Base-by-base conservation (phyloP, 257 asterid genomes). In the Plantago elongata region DNA sequence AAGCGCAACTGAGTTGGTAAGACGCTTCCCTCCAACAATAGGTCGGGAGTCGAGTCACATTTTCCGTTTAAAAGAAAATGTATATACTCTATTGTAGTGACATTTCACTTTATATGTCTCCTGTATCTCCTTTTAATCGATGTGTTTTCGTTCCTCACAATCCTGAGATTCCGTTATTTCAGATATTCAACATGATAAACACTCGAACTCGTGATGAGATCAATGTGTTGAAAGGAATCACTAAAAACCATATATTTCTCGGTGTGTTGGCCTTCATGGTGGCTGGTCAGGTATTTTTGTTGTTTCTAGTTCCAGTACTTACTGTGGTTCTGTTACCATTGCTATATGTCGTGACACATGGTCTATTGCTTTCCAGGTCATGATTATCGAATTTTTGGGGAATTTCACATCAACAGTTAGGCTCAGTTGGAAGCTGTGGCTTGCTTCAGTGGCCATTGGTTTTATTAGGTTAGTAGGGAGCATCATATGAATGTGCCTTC, bases 191-290 rank as follows among this genome's bases (percentile, higher is more conserved):
- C 63, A 95, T 84, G 69, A 80, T 92, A 43, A 92, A 92, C 76
- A 90, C 97, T 71, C 86, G 99, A 51, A 86, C 89, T 65, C 97
- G 97, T 0, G 97, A 92, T 51, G 86, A 92, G 81, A 69, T 86
- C 7, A 92, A 92, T 76, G 89, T 86, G 13, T 92, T 81, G 73
- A 72, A 68, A 67, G 97, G 97, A 50, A 90, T 92, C 27, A 77
- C 83, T 49, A 84, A 48, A 54, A 92, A 89, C 79, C 75, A 29
- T 70, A 94, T 92, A 52, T 92, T 92, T 69, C 73, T 92, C 82
- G 83, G 83, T 9, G 86, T 92, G 50, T 48, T 92, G 18, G 78
- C 79, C 51, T 13, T 92, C 13, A 89, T 89, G 34, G 74, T 81
- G 51, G 85, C 83, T 71, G 90, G 89, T 69, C 99, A 92, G 99